Conservation (phyloP, 2,329 filamentous ascomycete species). For the Orbilia brochopaga region DNA sequence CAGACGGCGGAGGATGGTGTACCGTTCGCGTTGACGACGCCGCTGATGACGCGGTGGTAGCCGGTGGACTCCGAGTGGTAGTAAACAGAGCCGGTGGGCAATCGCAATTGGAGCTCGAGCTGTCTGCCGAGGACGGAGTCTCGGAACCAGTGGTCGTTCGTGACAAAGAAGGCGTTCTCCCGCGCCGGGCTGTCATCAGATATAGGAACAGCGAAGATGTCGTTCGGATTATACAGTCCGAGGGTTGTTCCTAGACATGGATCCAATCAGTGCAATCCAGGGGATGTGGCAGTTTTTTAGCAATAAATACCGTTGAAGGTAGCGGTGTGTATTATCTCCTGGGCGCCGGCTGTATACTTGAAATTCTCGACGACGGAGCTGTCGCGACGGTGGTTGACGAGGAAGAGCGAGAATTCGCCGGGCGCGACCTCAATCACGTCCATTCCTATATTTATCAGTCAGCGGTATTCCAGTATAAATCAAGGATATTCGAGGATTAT, state of each 20-base stretch:
- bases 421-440: conserved; percentile 17
- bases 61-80: conserved; percentile 32
- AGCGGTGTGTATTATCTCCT: conserved; percentile 4
- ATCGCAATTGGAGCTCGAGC: conserved; percentile 27
- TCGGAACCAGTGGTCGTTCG: conserved; percentile 42
- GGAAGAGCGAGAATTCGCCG: conserved; percentile 25
- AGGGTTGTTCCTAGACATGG: conserved; percentile 15
- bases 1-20: neutral
- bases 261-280: too few species aligned
- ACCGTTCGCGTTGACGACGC: conserved; percentile 35
- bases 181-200: neutral
- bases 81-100: conserved; percentile 31
- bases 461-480: too few species aligned
- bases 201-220: conserved; percentile 32
- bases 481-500: too few species aligned
- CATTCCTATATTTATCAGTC: conserved; percentile 21
- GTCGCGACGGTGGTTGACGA: conserved; percentile 34
- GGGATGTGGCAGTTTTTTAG: too few species aligned
- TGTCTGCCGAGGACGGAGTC: conserved; percentile 13
- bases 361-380: conserved; percentile 38
- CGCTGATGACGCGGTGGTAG: conserved; percentile 3
- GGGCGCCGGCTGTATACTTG: neutral
- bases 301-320: conserved; percentile 26
- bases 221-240: conserved; percentile 35
- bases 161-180: conserved; percentile 33